Percentiles rank a stretch among this genome's conserved stretches.
phyloP scores from a whole-genome alignment of 2,329 filamentous ascomycete genomes.

The Madurella fahalii region DNA sequence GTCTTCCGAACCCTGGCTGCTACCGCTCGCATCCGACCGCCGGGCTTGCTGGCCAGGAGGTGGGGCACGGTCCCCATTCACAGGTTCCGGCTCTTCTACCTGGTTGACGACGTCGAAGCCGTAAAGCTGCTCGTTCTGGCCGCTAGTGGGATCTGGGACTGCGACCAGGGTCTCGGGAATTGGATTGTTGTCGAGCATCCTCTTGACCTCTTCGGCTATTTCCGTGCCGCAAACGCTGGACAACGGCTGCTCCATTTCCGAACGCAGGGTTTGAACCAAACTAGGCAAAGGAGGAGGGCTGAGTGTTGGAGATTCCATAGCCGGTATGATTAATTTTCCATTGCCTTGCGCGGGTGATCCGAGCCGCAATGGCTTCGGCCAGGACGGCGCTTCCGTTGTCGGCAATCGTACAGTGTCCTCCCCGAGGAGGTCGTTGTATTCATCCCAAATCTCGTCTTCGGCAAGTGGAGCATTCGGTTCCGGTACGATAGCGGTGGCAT shows the following conservation, averaged over 20 bases:
- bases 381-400: constrained; percentile 52
- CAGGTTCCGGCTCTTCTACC: constrained; percentile 17
- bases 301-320: constrained; percentile 48
- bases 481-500: constrained; percentile 64
- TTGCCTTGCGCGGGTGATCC: constrained; percentile 44
- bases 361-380: constrained; percentile 48
- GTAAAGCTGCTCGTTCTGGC: constrained; percentile 37
- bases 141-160: constrained; percentile 40
- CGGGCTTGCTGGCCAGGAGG: constrained; percentile 31
- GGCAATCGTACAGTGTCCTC: constrained; percentile 48
- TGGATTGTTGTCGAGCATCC: constrained; percentile 41
- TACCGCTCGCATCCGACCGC: constrained; percentile 42
- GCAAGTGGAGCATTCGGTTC: constrained; percentile 56
- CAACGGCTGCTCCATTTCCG: constrained; percentile 32
- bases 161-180: constrained; percentile 44
- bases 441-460: constrained; percentile 91
- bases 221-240: constrained; percentile 54
- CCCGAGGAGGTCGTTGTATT: constrained; percentile 85
- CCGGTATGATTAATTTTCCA: constrained; percentile 33
- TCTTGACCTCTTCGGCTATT: constrained; percentile 50
- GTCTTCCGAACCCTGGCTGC: constrained; percentile 49
- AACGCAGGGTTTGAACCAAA: constrained; percentile 32
- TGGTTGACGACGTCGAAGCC: constrained; percentile 23
- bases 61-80: constrained; percentile 10
- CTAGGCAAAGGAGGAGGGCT: constrained; percentile 28